A percentile compares a stretch with the other conserved stretches of the same genome.
Evolutionary conservation across 192 early-diverging fungal genomes (phyloP).

Genomic region (Powellomyces hirtus): DNA sequence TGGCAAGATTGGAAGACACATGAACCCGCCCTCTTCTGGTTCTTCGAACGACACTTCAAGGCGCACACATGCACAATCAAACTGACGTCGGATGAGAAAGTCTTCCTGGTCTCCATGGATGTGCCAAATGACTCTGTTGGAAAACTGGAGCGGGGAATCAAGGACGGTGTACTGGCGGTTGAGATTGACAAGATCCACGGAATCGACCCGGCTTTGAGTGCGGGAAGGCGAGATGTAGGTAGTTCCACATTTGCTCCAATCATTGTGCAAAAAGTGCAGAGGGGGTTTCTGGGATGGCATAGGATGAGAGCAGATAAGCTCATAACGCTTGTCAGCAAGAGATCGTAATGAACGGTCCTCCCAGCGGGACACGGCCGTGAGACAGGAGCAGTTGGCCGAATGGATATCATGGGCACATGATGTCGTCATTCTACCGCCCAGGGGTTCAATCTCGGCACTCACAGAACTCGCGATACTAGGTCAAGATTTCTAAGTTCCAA

Average conservation of each 20-base stretch:
- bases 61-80: constrained; percentile 30
- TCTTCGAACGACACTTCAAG: constrained; percentile 50
- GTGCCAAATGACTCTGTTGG: constrained; percentile 42
- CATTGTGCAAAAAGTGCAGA: too few relatives aligned
- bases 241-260: not conserved
- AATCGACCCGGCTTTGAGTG: constrained; percentile 47
- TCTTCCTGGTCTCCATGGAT: constrained; percentile 45
- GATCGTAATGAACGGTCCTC: not conserved
- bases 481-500: constrained; percentile 47
- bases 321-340: too few relatives aligned
- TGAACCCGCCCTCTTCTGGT: constrained; percentile 42
- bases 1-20: constrained; percentile 43
- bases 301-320: too few relatives aligned
- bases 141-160: constrained; percentile 48
- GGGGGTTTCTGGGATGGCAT: too few relatives aligned
- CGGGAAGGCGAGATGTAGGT: constrained; percentile 44
- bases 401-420: too few relatives aligned
- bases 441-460: not conserved
- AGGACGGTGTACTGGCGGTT: constrained; percentile 42
- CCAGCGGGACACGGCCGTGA: not conserved
- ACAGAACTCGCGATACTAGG: constrained; percentile 15
- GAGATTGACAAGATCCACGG: constrained; percentile 62
- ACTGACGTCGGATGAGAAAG: constrained; percentile 51
- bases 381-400: too few relatives aligned
- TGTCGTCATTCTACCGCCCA: too few relatives aligned